Conservation (phyloP, 164 flowering plant species). For the Vitis rotundifolia region DNA sequence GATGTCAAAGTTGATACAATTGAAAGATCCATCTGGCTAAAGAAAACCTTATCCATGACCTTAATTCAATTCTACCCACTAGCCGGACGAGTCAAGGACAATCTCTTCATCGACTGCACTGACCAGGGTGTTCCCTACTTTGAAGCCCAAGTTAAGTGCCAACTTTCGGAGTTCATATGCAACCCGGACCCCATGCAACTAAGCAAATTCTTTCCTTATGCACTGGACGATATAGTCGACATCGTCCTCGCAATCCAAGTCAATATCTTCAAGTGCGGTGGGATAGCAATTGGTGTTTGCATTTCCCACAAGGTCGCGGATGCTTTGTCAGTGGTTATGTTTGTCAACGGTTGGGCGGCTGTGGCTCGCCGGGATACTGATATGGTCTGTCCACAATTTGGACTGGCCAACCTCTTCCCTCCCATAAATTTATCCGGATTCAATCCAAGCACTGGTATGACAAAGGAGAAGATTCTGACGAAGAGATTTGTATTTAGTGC, state of each 20-base stretch:
- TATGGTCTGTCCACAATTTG: slow-evolving; percentile 18
- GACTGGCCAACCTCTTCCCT: slow-evolving; percentile 29
- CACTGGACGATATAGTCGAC: background rate
- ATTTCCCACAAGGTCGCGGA: slow-evolving; percentile 43
- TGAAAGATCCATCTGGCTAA: slow-evolving; percentile 4
- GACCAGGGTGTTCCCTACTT: slow-evolving; percentile 21
- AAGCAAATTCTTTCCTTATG: background rate
- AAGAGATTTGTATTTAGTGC: slow-evolving; percentile 26
- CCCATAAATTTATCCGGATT: slow-evolving; percentile 17
- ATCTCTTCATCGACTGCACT: slow-evolving; percentile 18
- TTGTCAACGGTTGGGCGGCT: slow-evolving; percentile 41
- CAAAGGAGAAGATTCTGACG: slow-evolving; percentile 15
- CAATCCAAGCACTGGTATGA: background rate
- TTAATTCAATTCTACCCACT: slow-evolving; percentile 24
- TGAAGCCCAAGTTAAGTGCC: slow-evolving; percentile 18
- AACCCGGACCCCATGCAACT: slow-evolving; percentile 4
- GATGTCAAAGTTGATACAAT: background rate
- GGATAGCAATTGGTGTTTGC: slow-evolving; percentile 28
- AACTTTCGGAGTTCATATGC: slow-evolving; percentile 7
- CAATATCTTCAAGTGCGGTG: slow-evolving; percentile 44
- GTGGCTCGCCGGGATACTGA: slow-evolving; percentile 11
- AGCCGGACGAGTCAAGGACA: slow-evolving; percentile 22
- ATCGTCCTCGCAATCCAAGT: slow-evolving; percentile 28
- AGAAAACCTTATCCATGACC: slow-evolving; percentile 19
- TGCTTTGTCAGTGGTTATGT: slow-evolving; percentile 18